phyloP scores from a whole-genome alignment of 495 filamentous ascomycete genomes.

The Neurospora sp. region DNA sequence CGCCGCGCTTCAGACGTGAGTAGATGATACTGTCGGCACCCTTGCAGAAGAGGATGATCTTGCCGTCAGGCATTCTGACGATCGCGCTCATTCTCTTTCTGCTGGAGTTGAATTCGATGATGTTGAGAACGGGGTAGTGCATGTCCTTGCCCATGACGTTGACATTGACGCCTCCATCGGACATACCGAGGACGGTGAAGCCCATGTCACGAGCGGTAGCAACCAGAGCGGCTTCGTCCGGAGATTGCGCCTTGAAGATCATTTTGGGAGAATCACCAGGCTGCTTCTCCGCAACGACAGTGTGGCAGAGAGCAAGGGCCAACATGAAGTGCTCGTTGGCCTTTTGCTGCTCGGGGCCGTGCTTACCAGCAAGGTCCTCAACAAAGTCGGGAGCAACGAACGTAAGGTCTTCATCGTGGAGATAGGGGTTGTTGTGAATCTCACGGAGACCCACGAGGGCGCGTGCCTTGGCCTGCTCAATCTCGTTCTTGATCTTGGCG shows the following conservation, averaged over 20 bases:
- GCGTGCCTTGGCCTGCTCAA: constrained; percentile 60
- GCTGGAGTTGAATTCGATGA: constrained; percentile 94
- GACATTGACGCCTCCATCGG: constrained; percentile 66
- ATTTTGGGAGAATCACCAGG: constrained; percentile 85
- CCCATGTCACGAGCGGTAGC: constrained; percentile 92
- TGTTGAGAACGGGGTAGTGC: constrained; percentile 83
- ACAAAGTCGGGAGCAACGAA: constrained; percentile 89
- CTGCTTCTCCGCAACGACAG: constrained; percentile 82
- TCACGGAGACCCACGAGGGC: constrained; percentile 65
- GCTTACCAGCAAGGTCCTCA: constrained; percentile 64
- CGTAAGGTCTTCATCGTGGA: constrained; percentile 80
- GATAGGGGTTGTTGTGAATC: constrained; percentile 82
- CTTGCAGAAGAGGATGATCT: constrained; percentile 91
- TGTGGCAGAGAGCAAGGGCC: constrained; percentile 88
- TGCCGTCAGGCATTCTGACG: constrained; percentile 88
- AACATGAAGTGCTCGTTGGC: constrained; percentile 90
- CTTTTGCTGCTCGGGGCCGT: constrained; percentile 63
- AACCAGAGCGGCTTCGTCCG: constrained; percentile 92
- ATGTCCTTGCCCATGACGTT: constrained; percentile 80
- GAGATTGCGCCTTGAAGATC: constrained; percentile 94
- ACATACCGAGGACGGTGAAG: constrained; percentile 83
- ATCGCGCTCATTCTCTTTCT: constrained; percentile 98
- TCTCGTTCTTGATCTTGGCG: constrained; percentile 62
- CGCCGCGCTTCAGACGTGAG: constrained; percentile 73
- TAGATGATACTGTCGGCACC: constrained; percentile 98